These are phyloP conservation scores for Nemania sp. DNA, from an alignment of 2,329 filamentous ascomycete genomes.

Conservation along the genomic window DNA sequence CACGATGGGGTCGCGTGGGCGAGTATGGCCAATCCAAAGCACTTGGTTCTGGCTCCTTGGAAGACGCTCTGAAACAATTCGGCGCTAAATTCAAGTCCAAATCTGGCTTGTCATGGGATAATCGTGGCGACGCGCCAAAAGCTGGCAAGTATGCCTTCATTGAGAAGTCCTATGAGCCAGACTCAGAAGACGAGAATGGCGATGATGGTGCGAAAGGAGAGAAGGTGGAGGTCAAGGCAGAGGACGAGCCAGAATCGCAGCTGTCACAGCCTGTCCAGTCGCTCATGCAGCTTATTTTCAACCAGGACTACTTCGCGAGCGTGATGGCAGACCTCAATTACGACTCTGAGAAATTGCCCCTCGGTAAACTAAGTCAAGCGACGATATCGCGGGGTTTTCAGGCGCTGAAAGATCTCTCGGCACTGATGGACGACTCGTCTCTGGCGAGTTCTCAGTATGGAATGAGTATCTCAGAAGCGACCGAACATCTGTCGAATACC, in stretches of 20 bases:
- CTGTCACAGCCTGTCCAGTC: conserved; percentile 57
- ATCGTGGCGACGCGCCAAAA: conserved; percentile 59
- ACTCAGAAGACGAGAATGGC: conserved; percentile 49
- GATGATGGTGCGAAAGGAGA: conserved; percentile 31
- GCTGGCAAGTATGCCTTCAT: conserved; percentile 77
- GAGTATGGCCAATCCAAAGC: conserved; percentile 55
- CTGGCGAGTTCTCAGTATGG: conserved; percentile 51
- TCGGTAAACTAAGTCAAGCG: conserved; percentile 80
- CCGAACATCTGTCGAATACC: conserved; percentile 70
- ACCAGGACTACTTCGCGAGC: conserved; percentile 69
- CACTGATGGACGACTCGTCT: conserved; percentile 59
- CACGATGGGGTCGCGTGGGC: conserved; percentile 79
- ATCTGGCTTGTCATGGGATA: conserved; percentile 58
- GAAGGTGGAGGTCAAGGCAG: conserved; percentile 29
- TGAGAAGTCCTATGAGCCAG: conserved; percentile 74
- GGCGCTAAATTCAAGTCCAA: conserved; percentile 66
- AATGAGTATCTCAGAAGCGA: conserved; percentile 45
- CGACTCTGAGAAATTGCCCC: conserved; percentile 73
- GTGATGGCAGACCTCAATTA: conserved; percentile 71
- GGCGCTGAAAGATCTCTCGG: conserved; percentile 73
- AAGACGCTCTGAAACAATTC: conserved; percentile 53
- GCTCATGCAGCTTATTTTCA: conserved; percentile 83
- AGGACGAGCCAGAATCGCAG: conserved; percentile 33
- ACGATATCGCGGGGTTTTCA: conserved; percentile 78
- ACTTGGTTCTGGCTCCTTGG: conserved; percentile 48